Conservation (phyloP, 768 basidiomycete species). For the Psilocybe azurescens region DNA sequence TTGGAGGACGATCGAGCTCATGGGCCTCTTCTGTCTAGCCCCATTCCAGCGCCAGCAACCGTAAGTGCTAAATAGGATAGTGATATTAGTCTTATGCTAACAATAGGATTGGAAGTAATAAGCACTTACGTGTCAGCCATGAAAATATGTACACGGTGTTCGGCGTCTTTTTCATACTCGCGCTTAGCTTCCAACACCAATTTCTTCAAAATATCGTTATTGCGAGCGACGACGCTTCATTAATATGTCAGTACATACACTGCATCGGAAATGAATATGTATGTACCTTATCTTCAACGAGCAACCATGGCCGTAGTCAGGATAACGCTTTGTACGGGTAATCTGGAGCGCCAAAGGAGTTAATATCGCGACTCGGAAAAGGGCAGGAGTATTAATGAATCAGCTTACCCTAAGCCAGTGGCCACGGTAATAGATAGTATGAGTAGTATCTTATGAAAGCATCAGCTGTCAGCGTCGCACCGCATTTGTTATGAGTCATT, state of each 20-base stretch:
- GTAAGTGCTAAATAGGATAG: conserved; percentile 53
- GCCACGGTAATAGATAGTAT: conserved; percentile 89
- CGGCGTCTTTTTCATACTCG: conserved; percentile 90
- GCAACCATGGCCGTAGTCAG: conserved; percentile 75
- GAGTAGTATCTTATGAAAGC: conserved; percentile 69
- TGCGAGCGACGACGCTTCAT: conserved; percentile 82
- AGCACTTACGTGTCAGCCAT: conserved; percentile 82
- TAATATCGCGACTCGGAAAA: conserved; percentile 9
- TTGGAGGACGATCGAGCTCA: conserved; percentile 92
- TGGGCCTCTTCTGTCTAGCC: conserved; percentile 85
- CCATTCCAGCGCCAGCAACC: conserved; percentile 90
- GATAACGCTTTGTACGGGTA: conserved; percentile 78
- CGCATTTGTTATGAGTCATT: conserved; percentile 19
- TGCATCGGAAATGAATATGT: neutral
- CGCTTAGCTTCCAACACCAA: conserved; percentile 87
- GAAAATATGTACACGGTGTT: conserved; percentile 89
- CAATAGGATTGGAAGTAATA: conserved; percentile 13
- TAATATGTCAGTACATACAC: neutral
- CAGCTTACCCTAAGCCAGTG: conserved; percentile 81
- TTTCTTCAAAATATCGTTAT: conserved; percentile 86
- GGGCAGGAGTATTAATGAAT: conserved; percentile 21
- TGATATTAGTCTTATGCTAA: conserved; percentile 15
- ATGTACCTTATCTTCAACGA: conserved; percentile 81
- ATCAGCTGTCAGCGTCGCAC: conserved; percentile 14
- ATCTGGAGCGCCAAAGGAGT: conserved; percentile 51